Base-by-base conservation (phyloP, 1,139 yeast species). In the Eremothecium sinecaudum region DNA sequence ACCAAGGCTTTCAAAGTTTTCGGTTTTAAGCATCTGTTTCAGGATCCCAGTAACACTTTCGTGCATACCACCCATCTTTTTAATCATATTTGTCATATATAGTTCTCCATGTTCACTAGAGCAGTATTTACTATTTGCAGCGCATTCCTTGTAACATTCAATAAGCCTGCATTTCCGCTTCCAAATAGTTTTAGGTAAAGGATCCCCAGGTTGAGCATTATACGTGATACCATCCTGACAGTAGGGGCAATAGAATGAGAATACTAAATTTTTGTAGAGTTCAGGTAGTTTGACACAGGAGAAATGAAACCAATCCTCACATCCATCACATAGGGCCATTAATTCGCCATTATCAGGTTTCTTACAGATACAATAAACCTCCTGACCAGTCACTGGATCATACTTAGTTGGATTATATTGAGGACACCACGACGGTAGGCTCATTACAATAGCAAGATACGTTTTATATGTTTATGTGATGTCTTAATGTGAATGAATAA, bases 261-360 rank as follows among this genome's bases (percentile, higher is more conserved):
- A 68, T 6, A 86, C 75, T 36, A 86, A 62, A 29, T 67, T 64
- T 36, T 73, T 69, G 49, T 70, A 71, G 27, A 63, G 58, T n/a
- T 58, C 59, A 32, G 75, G 65, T 31, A 86, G 54, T 40, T 69
- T 69, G 67, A 86, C 73, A 51, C 96, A 87, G 32, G 63, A 65
- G 55, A 87, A 83, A 58, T 87, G 96, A 52, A 70, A 87, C 97
- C 97, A 87, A 44, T 83, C 94, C 51, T 86, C 95, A 59, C 97
- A 87, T 5, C 84, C 87, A 55, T 86, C 96, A 54, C 97, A 87
- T 0, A 82, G 86, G 15, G 87, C 80, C 96, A 86, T 86, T 42
- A 79, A 54, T 55, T 81, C 81, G 2, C 90, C 93, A 41, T 69
- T 66, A 50, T 87, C 96, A 0, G 87, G 81, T 40, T 69, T 71